These are phyloP conservation scores for Neurospora discreta DNA, from an alignment of 495 filamentous ascomycete genomes.

Conservation along the genomic window DNA sequence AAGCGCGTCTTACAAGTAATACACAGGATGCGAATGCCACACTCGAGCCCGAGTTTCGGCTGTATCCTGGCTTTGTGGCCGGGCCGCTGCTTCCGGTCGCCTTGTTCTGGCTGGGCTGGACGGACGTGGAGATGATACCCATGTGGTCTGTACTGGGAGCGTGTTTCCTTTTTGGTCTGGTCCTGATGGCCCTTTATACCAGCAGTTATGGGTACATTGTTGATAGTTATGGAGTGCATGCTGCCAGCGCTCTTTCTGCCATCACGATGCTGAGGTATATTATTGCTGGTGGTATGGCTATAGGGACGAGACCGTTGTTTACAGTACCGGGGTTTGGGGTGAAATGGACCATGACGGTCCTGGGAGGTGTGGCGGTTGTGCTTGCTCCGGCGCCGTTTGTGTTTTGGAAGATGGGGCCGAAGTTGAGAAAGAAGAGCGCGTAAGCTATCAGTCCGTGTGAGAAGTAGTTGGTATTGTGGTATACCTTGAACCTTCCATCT, in stretches of 20 bases:
- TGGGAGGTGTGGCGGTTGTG: slow-evolving; percentile 16
- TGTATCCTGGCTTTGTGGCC: slow-evolving; percentile 49
- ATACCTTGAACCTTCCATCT: not conserved
- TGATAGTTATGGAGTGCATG: slow-evolving; percentile 39
- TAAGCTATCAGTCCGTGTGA: slow-evolving; percentile 7
- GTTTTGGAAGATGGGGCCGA: slow-evolving; percentile 17
- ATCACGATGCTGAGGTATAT: slow-evolving; percentile 41
- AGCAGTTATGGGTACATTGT: slow-evolving; percentile 46
- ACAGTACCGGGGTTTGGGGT: slow-evolving; percentile 15
- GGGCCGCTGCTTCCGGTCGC: slow-evolving; percentile 43
- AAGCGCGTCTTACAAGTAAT: not conserved
- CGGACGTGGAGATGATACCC: slow-evolving; percentile 36
- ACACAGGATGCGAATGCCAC: slow-evolving; percentile 20
- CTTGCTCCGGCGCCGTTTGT: slow-evolving; percentile 14
- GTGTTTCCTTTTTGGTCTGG: slow-evolving; percentile 22
- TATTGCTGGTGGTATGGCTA: slow-evolving; percentile 39
- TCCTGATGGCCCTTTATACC: slow-evolving; percentile 31
- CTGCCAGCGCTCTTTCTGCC: slow-evolving; percentile 35
- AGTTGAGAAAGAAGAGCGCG: slow-evolving; percentile 15
- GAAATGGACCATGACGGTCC: slow-evolving; percentile 26
- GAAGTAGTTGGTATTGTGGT: not conserved
- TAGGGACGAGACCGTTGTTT: slow-evolving; percentile 26
- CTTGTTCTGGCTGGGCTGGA: slow-evolving; percentile 57
- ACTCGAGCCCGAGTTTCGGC: slow-evolving; percentile 41
- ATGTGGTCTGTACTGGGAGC: slow-evolving; percentile 20